Evolutionary conservation across 1,284 basidiomycete genomes (phyloP).

Genomic region (Farysia itapuensis): DNA sequence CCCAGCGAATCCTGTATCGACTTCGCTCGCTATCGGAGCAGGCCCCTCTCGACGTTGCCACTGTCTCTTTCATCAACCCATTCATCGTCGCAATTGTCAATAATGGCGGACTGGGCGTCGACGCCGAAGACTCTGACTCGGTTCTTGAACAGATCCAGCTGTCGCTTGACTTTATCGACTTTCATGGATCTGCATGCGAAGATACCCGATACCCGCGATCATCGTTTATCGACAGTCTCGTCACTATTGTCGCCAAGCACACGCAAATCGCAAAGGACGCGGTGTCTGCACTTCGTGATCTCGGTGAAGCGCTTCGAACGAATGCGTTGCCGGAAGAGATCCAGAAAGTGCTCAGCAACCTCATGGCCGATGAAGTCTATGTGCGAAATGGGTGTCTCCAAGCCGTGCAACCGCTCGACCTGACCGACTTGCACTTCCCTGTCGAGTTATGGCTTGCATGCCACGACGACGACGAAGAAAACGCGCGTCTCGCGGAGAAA

Average conservation of each 20-base stretch:
- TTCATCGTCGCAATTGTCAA: conserved; percentile 73
- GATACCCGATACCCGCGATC: conserved; percentile 45
- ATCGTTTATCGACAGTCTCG: conserved; percentile 69
- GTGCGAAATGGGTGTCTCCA: conserved; percentile 89
- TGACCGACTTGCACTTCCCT: conserved; percentile 92
- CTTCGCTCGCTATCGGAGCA: conserved; percentile 81
- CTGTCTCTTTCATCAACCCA: conserved; percentile 80
- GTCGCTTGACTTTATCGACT: conserved; percentile 79
- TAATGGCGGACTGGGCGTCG: conserved; percentile 70
- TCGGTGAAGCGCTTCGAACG: conserved; percentile 76
- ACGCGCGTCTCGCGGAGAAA: conserved; percentile 76
- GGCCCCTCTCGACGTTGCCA: conserved; percentile 77
- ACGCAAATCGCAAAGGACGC: conserved; percentile 83
- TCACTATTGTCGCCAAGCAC: conserved; percentile 76
- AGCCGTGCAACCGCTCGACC: conserved; percentile 85
- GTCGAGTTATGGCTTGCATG: conserved; percentile 84
- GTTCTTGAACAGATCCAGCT: conserved; percentile 84
- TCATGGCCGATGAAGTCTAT: conserved; percentile 83
- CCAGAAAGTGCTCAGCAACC: conserved; percentile 69
- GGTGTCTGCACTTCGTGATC: conserved; percentile 76
- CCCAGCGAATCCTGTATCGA: conserved; percentile 83
- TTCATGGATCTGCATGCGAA: conserved; percentile 82
- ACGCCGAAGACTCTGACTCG: conserved; percentile 68
- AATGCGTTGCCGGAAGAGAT: conserved; percentile 55
- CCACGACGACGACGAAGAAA: conserved; percentile 91